These are phyloP conservation scores for Lanmaoa rubissima DNA, from an alignment of 768 basidiomycete species.

Conservation along the genomic window DNA sequence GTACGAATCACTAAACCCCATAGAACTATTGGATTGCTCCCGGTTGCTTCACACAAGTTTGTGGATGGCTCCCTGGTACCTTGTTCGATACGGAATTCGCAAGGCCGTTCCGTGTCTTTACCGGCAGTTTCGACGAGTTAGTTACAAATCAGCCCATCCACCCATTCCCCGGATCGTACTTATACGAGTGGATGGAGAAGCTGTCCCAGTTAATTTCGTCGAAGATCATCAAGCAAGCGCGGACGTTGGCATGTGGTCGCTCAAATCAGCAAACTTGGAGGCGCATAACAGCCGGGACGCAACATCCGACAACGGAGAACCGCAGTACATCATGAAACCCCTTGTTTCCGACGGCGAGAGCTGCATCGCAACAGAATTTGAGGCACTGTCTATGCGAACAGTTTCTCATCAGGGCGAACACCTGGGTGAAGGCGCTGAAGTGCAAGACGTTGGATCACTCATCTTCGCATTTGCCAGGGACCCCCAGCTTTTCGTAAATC, in stretches of 20 bases:
- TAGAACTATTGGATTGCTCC: not conserved
- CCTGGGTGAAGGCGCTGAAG: not conserved
- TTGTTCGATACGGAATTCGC: constrained; percentile 1
- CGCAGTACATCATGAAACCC: not conserved
- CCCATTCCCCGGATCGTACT: constrained; percentile 18
- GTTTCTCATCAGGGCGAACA: not conserved
- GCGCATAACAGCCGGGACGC: not conserved
- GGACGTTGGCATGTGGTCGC: not conserved
- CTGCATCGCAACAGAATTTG: not conserved
- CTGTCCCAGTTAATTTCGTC: constrained; percentile 3
- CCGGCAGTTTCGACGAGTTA: not conserved
- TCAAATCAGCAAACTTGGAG: not conserved
- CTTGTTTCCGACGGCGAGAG: not conserved
- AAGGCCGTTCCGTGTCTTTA: not conserved
- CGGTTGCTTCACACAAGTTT: constrained; percentile 5
- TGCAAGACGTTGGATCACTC: not conserved
- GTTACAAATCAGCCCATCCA: not conserved
- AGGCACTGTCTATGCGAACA: not conserved
- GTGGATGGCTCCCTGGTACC: constrained; percentile 3
- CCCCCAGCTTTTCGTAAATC: not conserved
- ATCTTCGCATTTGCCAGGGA: not conserved
- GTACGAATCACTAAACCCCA: constrained; percentile 12
- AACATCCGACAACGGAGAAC: not conserved
- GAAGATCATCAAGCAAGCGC: not conserved
- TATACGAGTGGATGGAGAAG: constrained; percentile 13